Conservation (phyloP, 1,139 yeast species). For the Martiniozyma asiatica region DNA sequence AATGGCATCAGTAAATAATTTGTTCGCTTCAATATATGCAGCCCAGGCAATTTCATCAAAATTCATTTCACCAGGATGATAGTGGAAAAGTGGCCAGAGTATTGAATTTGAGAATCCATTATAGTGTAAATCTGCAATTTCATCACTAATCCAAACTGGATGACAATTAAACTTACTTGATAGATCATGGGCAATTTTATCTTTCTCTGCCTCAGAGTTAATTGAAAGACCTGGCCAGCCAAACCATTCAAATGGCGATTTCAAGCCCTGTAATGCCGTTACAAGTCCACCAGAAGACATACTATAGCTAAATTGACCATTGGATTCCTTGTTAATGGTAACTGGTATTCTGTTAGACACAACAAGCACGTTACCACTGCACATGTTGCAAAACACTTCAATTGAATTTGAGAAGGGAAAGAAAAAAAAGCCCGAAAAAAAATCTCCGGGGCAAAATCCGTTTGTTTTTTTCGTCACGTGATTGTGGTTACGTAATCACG, state of each 20-base stretch:
- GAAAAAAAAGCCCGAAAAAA: no score
- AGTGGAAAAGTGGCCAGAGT: conserved; percentile 96
- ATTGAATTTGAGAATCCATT: conserved; percentile 90
- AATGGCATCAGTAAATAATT: conserved; percentile 66
- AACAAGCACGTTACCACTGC: conserved; percentile 80
- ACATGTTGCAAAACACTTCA: no score
- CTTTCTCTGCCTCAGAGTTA: conserved; percentile 58
- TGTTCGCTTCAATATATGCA: conserved; percentile 90
- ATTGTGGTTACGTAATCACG: no score
- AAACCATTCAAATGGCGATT: conserved; percentile 89
- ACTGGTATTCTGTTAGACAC: conserved; percentile 94
- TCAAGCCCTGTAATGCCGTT: conserved; percentile 86
- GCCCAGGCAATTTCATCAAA: conserved; percentile 98
- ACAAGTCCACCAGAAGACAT: conserved; percentile 98
- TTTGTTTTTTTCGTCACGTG: no score
- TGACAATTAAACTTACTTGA: conserved; percentile 73
- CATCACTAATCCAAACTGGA: conserved; percentile 80
- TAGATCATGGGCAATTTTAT: conserved; percentile 56
- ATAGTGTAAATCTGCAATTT: conserved; percentile 88
- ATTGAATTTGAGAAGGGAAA: no score
- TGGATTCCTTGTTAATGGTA: conserved; percentile 52
- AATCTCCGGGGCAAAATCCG: no score
- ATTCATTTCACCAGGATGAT: conserved; percentile 98
- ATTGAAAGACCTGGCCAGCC: conserved; percentile 97
- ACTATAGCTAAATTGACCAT: conserved; percentile 27